phyloP scores from a whole-genome alignment of 2,329 filamentous ascomycete species.

The Penicillium sp. region DNA sequence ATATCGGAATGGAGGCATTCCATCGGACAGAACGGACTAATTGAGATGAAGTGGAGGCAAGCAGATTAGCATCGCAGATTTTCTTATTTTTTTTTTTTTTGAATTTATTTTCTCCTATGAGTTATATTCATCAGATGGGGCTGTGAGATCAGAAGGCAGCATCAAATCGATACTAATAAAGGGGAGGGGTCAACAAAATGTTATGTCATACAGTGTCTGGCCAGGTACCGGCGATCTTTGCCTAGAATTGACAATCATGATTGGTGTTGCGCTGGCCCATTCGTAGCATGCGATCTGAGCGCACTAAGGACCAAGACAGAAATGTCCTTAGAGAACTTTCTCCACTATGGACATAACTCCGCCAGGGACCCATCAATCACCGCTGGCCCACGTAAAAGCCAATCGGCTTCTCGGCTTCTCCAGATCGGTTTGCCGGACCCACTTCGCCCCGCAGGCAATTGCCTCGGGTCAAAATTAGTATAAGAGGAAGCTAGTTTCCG shows the following conservation, averaged over 20 bases:
- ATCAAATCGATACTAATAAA: not conserved
- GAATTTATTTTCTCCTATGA: not conserved
- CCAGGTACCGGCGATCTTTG: not conserved
- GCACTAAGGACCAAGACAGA: not conserved
- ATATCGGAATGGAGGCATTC: slow-evolving; percentile 37
- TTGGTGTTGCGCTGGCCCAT: not conserved
- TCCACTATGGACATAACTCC: not conserved
- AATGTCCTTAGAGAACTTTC: not conserved
- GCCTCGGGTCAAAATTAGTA: slow-evolving; percentile 13
- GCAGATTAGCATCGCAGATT: not conserved
- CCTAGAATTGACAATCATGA: not conserved
- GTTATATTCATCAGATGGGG: not conserved
- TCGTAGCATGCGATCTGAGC: not conserved
- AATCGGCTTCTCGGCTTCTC: slow-evolving; percentile 31
- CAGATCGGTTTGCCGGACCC: slow-evolving; percentile 31
- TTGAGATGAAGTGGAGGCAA: not conserved
- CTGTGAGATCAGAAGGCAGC: not conserved
- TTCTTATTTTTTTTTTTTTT: no score
- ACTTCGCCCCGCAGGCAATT: slow-evolving; percentile 20
- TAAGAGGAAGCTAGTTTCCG: slow-evolving; percentile 1
- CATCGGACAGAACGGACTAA: slow-evolving; percentile 7
- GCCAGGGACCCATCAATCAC: slow-evolving; percentile 5
- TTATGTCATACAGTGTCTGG: not conserved
- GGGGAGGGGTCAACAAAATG: not conserved
- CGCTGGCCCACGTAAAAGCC: slow-evolving; percentile 5